Evolutionary conservation across 495 filamentous ascomycete genomes (phyloP), one percentile per base, ranked within the genome.

Genomic region (Neurospora tetrasperma): DNA sequence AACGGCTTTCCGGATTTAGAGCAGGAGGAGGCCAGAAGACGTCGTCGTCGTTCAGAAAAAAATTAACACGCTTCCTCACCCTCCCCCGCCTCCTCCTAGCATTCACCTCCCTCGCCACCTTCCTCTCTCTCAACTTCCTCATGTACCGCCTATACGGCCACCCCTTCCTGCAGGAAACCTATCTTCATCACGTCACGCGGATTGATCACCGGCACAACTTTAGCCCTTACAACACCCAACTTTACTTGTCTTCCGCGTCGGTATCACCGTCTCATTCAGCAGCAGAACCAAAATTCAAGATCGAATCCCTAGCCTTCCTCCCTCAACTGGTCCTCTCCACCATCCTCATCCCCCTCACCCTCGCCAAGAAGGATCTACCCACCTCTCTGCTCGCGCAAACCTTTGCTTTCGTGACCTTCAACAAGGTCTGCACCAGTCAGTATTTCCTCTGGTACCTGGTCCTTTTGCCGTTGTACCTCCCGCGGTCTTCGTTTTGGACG

Each of bases 361-460:
- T 96, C n/a, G 93, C 93, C 9, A 97, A 95, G 81, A 92, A 88
- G 78, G 89, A 92, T 77, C 86, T 99, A 0, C 85, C 96, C 1
- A 87, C 90, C 1, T 88, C 94, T n/a, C 93, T 98, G 90, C 87
- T 99, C n/a, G 94, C 93, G n/a, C 96, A 99, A 82, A 98, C 96
- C 0, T 97, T 98, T 79, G 92, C 96, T 0, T 99, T 99, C 81
- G 96, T 98, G 7, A 89, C 93, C 6, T 98, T 97, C 72, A 99
- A 99, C 80, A 99, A 99, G 84, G 96, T 99, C 20, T 97, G 94
- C 86, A 99, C 96, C 2, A 95, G 92, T 78, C 96, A 98, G 94
- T 99, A 99, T 78, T 98, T 98, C 79, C 88, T 99, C 72, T 99
- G 96, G 96, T 98, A 99, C 81, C 89, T 97, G 75, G 88, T 97